Evolutionary conservation across 1,139 yeast species (phyloP).

Genomic region (Yamadazyma triangularis): DNA sequence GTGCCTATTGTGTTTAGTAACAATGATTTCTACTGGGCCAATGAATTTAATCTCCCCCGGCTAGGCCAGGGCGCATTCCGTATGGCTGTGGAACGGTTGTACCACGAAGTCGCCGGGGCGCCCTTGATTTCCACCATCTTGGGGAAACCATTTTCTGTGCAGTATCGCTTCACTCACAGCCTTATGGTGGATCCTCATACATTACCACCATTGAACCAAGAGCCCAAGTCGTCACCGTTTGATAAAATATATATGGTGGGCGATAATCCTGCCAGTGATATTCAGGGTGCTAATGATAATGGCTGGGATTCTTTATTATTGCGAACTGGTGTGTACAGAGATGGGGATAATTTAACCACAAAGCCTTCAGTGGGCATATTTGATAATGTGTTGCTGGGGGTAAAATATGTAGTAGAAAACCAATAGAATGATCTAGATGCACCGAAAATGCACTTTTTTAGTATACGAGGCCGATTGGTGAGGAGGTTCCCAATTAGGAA

Average conservation of each 20-base stretch:
- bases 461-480: too few relatives aligned
- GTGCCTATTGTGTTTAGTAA: slow-evolving; percentile 84
- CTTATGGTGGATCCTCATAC: slow-evolving; percentile 14
- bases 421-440: too few relatives aligned
- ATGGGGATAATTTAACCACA: too few relatives aligned
- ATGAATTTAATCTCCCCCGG: slow-evolving; percentile 72
- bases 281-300: slow-evolving; percentile 77
- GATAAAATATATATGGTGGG: slow-evolving; percentile 84
- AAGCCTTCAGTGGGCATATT: slow-evolving; percentile 31
- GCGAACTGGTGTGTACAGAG: slow-evolving; percentile 81
- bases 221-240: slow-evolving; percentile 42
- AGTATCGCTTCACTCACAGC: slow-evolving; percentile 76
- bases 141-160: slow-evolving; percentile 81
- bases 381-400: slow-evolving; percentile 46
- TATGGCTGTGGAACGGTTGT: slow-evolving; percentile 58
- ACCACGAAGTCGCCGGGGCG: slow-evolving; percentile 45
- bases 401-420: slow-evolving; percentile 26
- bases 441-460: too few relatives aligned
- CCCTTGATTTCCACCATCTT: slow-evolving; percentile 55
- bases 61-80: slow-evolving; percentile 93
- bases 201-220: slow-evolving; percentile 33
- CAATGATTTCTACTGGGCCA: slow-evolving; percentile 88
- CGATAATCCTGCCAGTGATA: slow-evolving; percentile 92
- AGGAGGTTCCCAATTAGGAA: too few relatives aligned
- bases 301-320: slow-evolving; percentile 89